Conservation (phyloP, 148 eudicot species). For the Chenopodium quinoa region DNA sequence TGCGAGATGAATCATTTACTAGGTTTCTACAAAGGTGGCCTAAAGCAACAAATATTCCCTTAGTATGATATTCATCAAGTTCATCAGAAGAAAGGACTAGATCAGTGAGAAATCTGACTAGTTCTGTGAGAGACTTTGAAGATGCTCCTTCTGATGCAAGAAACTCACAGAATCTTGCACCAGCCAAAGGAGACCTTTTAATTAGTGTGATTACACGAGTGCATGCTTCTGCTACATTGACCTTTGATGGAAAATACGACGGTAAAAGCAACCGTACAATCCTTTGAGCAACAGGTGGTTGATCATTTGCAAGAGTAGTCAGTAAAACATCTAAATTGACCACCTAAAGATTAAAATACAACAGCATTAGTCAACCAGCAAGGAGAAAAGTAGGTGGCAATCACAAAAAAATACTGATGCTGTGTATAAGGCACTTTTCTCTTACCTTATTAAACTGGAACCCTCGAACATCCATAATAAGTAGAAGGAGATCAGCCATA, state of each 20-base stretch:
- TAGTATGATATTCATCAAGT: conserved; percentile 43
- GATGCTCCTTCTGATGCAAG: conserved; percentile 75
- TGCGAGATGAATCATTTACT: conserved; percentile 43
- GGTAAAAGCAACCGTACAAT: conserved; percentile 82
- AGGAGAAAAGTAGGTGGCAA: background rate
- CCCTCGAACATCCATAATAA: conserved; percentile 57
- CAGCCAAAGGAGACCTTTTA: conserved; percentile 83
- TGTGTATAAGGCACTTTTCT: background rate
- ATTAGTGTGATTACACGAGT: conserved; percentile 69
- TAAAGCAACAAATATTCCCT: conserved; percentile 65
- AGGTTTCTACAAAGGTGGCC: conserved; percentile 57
- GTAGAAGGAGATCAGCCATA: conserved; percentile 66
- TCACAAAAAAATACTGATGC: background rate
- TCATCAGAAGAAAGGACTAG: conserved; percentile 38
- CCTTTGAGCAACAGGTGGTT: conserved; percentile 65
- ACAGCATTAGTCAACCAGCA: conserved; percentile 10
- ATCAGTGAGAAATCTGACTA: conserved; percentile 48
- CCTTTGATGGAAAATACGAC: conserved; percentile 79
- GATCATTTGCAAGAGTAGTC: conserved; percentile 73
- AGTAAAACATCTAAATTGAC: conserved; percentile 57
- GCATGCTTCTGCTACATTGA: conserved; percentile 72
- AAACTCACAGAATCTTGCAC: conserved; percentile 92
- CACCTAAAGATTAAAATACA: conserved; percentile 44
- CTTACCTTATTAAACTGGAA: conserved; percentile 91
- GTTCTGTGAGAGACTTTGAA: conserved; percentile 58